Base-by-base conservation (phyloP, 805 yeast genomes). In the Jamesozyma gamospora region DNA sequence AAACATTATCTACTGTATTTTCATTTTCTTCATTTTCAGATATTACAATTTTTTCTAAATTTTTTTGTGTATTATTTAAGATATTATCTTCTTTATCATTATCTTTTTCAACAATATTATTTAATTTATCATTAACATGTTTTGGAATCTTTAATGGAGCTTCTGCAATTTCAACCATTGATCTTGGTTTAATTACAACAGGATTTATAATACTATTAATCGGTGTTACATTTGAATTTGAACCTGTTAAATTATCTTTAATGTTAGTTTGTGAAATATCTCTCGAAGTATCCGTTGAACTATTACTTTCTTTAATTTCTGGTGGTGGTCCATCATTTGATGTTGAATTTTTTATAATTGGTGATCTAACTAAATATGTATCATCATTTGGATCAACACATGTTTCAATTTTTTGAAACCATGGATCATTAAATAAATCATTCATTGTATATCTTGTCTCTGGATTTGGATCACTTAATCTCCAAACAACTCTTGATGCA, bases 401-500 rank as follows among this genome's bases (percentile, higher is more conserved):
- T 64, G 75, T 74, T 46, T 75, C 82, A 36, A 80, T 64, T 4
- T 61, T 46, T 24, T 58, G 63, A 52, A 82, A 81, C 77, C 82
- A 82, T 6, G 80, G 76, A 49, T 82, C 87, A 3, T 66, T 53
- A 44, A 77, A 75, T 25, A 82, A 59, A 15, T 69, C 66, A 1
- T 71, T 67, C 45, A 82, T 50, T 11, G 72, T 66, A 52, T 76
- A 75, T 44, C 94, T 65, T 7, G 72, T 65, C 1, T 50, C 52
- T 0, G 71, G 66, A 26, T 74, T 65, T 3, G 86, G 85, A 50
- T 82, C 87, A 53, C 81, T 73, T 35, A 82, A 60, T 56, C 82
- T 72, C 86, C 88, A 81, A 8, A 84, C 77, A 9, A 70, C 75
- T 49, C 92, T 67, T 2, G 88, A 74, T 19, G 82, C 79, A 16